Percentiles rank a stretch among this genome's conserved stretches.
Conservation (phyloP, 371 early-diverging fungal genomes). For the Rhizopus microsporus region DNA sequence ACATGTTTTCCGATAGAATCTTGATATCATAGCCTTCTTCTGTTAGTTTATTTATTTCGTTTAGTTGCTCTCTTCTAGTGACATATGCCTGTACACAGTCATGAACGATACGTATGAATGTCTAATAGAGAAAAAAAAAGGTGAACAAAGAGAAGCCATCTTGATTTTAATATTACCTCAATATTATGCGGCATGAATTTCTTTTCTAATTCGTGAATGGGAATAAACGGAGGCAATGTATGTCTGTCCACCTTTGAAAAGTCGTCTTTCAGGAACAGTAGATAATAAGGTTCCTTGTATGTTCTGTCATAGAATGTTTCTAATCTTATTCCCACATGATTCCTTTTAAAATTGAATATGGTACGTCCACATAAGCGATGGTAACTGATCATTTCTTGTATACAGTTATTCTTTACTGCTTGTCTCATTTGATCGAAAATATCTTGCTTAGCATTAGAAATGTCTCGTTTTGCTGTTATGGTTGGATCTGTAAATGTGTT, state of each 20-base stretch:
- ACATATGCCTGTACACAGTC: constrained; percentile 42
- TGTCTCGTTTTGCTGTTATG: constrained; percentile 23
- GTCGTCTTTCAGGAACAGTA: constrained; percentile 17
- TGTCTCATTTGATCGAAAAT: constrained; percentile 33
- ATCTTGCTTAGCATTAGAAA: constrained; percentile 9
- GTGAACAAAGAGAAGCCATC: neutral
- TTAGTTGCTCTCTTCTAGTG: constrained; percentile 33
- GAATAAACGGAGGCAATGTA: constrained; percentile 44
- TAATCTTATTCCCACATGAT: constrained; percentile 33
- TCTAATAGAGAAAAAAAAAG: constrained; percentile 13
- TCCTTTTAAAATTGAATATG: constrained; percentile 28
- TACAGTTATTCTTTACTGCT: constrained; percentile 24
- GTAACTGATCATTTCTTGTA: constrained; percentile 38
- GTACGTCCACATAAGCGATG: constrained; percentile 38
- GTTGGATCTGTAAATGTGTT: constrained; percentile 38
- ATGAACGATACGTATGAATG: constrained; percentile 39
- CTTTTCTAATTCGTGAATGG: constrained; percentile 17
- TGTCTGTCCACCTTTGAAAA: constrained; percentile 19
- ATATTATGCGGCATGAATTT: constrained; percentile 28
- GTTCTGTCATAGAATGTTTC: constrained; percentile 45
- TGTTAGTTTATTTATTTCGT: constrained; percentile 16
- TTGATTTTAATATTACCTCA: constrained; percentile 18
- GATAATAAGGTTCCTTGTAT: constrained; percentile 42
- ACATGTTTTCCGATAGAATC: neutral
- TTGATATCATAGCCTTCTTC: constrained; percentile 2